phyloP scores from a whole-genome alignment of 139 green algal genomes.

The Chlorella sp. region DNA sequence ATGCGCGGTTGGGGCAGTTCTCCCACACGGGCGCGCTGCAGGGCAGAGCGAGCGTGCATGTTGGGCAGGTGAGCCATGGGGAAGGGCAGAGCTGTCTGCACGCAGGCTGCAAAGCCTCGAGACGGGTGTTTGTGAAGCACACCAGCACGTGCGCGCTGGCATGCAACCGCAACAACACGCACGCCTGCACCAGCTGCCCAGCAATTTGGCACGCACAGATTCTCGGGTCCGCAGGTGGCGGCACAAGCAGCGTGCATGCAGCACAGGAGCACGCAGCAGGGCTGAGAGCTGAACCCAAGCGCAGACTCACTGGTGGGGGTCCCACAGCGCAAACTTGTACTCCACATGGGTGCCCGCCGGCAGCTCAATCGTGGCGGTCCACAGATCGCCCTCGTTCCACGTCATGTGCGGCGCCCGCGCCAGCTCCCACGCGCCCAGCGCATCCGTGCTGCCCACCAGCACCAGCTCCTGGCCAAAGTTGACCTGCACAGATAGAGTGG shows the following conservation, averaged over 20 bases:
- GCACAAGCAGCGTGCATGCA: not conserved
- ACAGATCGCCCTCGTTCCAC: conserved; percentile 79
- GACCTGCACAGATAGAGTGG: conserved; percentile 19
- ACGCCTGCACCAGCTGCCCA: too few species aligned
- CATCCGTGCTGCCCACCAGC: conserved; percentile 38
- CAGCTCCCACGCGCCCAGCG: conserved; percentile 60
- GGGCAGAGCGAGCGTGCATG: too few species aligned
- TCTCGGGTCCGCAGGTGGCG: too few species aligned
- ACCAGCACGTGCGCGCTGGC: too few species aligned
- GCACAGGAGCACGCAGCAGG: too few species aligned
- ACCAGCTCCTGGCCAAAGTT: conserved; percentile 45
- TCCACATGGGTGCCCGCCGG: conserved; percentile 54
- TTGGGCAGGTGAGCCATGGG: not conserved
- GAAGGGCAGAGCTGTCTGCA: too few species aligned
- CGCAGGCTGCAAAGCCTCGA: too few species aligned
- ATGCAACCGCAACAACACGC: too few species aligned
- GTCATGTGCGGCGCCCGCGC: conserved; percentile 44
- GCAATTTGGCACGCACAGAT: too few species aligned
- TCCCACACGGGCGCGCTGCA: conserved; percentile 23
- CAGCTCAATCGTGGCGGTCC: conserved; percentile 52
- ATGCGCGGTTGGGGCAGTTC: conserved; percentile 14
- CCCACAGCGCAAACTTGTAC: conserved; percentile 64
- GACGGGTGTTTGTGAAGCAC: too few species aligned
- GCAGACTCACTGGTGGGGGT: not conserved
- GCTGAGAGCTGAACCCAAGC: not conserved